These are phyloP conservation scores for Lanmaoa rubissima DNA, from an alignment of 768 basidiomycete genomes.

Conservation along the genomic window DNA sequence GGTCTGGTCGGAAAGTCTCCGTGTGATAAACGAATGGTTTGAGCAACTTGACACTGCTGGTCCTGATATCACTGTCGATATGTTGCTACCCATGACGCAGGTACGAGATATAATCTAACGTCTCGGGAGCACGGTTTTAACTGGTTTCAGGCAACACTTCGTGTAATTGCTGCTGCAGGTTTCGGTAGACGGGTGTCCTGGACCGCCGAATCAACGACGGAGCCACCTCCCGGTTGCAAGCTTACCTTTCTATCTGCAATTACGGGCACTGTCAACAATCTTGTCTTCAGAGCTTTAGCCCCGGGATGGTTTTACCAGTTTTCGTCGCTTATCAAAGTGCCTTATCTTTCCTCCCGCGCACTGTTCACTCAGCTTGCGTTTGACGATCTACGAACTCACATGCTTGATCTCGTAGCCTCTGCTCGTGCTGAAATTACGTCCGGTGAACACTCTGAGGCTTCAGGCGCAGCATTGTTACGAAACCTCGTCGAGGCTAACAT, in stretches of 20 bases:
- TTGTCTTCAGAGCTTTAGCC: slow-evolving; percentile 31
- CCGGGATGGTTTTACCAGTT: slow-evolving; percentile 35
- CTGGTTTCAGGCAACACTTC: slow-evolving; percentile 32
- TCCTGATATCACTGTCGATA: slow-evolving; percentile 21
- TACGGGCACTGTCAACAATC: slow-evolving; percentile 11
- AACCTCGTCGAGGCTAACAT: slow-evolving; percentile 50
- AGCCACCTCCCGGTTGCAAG: slow-evolving; percentile 30
- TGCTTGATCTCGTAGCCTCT: slow-evolving; percentile 40
- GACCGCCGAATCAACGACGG: slow-evolving; percentile 26
- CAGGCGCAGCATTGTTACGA: slow-evolving; percentile 39
- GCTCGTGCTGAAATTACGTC: slow-evolving; percentile 37
- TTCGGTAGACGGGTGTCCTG: slow-evolving; percentile 41
- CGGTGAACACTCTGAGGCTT: slow-evolving; percentile 20
- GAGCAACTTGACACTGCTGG: slow-evolving; percentile 31
- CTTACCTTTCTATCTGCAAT: slow-evolving; percentile 40
- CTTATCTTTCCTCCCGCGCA: slow-evolving; percentile 35
- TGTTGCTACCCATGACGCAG: slow-evolving; percentile 10
- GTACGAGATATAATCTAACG: slow-evolving; percentile 3
- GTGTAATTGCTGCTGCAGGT: slow-evolving; percentile 40
- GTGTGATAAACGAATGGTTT: slow-evolving; percentile 43
- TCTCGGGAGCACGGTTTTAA: not conserved
- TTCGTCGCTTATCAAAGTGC: slow-evolving; percentile 30
- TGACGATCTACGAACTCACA: slow-evolving; percentile 38
- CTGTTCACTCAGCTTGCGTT: slow-evolving; percentile 33
- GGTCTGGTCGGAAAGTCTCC: slow-evolving; percentile 47